Conservation (phyloP, 306 rosid species). For the Quercus robur region DNA sequence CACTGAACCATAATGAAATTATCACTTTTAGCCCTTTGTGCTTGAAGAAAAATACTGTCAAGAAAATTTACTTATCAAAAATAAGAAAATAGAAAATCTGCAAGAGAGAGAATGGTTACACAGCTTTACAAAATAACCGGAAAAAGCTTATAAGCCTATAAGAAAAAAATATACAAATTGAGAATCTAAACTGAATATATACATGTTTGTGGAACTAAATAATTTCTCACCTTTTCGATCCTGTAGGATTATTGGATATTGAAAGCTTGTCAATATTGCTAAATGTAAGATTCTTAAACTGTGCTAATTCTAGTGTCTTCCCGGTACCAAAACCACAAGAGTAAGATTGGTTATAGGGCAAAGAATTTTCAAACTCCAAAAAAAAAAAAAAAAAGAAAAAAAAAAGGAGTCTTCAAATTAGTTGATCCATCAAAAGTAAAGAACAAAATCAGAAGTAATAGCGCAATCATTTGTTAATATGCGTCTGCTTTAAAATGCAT, state of each 20-base stretch:
- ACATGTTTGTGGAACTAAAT: neutral
- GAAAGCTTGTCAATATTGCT: constrained; percentile 82
- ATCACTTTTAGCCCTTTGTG: neutral
- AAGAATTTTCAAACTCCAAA: constrained; percentile 70
- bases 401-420: constrained; percentile 5
- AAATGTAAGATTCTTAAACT: constrained; percentile 41
- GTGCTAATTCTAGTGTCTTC: constrained; percentile 46
- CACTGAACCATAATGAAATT: neutral
- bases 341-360: constrained; percentile 60
- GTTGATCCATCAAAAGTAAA: neutral
- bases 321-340: constrained; percentile 66
- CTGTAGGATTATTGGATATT: constrained; percentile 73
- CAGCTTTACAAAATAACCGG: neutral
- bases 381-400: neutral
- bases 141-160: neutral
- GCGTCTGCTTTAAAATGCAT: neutral
- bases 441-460: constrained; percentile 2
- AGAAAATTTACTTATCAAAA: neutral
- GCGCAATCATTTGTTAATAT: neutral
- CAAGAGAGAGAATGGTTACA: neutral
- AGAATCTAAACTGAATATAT: neutral
- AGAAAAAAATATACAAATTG: neutral
- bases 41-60: neutral
- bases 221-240: constrained; percentile 57
- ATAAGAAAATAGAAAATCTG: neutral